Percentiles rank a stretch among this genome's conserved stretches.
Conservation (phyloP, 495 filamentous ascomycete genomes). For the Xylaria bambusicola region DNA sequence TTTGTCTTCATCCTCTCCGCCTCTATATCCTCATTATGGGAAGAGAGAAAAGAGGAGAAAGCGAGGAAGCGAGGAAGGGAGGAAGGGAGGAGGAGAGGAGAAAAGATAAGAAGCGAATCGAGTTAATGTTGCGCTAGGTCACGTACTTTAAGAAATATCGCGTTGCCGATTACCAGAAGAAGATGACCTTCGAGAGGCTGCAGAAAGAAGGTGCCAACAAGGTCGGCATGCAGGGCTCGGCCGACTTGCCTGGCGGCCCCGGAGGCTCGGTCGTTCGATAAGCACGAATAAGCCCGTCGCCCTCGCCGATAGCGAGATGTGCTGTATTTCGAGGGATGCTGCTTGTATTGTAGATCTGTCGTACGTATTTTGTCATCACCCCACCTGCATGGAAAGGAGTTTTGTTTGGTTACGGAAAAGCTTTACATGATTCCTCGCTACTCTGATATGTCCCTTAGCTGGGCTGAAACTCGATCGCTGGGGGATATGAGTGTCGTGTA, state of each 20-base stretch:
- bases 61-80: too few species aligned
- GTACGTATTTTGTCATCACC: constrained; percentile 5
- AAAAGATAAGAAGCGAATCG: too few species aligned
- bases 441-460: neutral
- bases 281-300: too few species aligned
- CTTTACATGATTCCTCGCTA: neutral
- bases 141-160: constrained; percentile 96
- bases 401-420: neutral
- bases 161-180: constrained; percentile 86
- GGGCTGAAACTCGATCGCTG: neutral
- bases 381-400: constrained; percentile 12
- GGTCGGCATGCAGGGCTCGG: constrained; percentile 43
- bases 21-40: neutral
- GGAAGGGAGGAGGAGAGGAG: too few species aligned
- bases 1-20: constrained; percentile 14
- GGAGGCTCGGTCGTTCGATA: constrained; percentile 5
- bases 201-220: constrained; percentile 75
- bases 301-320: too few species aligned
- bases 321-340: too few species aligned
- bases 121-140: constrained; percentile 56
- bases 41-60: too few species aligned
- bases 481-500: too few species aligned
- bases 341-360: constrained; percentile 15
- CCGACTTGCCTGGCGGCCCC: constrained; percentile 17
- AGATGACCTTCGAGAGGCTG: constrained; percentile 74